Evolutionary conservation across 2,329 filamentous ascomycete genomes (phyloP).

Genomic region (Aplosporella prunicola): DNA sequence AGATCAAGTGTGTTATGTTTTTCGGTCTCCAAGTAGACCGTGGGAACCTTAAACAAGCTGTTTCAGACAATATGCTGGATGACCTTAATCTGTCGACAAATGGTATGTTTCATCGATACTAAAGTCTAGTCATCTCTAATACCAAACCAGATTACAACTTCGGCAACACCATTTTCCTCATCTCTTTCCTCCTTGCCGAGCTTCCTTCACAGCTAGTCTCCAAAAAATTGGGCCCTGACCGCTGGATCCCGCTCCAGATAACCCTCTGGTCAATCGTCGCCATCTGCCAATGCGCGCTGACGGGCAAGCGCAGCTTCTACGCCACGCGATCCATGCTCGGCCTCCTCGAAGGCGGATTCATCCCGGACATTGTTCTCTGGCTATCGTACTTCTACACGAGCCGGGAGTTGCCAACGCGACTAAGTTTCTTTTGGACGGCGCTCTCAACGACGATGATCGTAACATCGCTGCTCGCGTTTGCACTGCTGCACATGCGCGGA

Average conservation of each 20-base stretch:
- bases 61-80: conserved; percentile 29
- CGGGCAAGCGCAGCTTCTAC: conserved; percentile 26
- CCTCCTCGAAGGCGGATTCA: conserved; percentile 27
- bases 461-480: conserved; percentile 30
- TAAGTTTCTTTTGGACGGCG: conserved; percentile 36
- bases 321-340: conserved; percentile 32
- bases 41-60: conserved; percentile 37
- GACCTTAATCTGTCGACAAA: conserved; percentile 25
- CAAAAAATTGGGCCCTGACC: conserved; percentile 43
- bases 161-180: conserved; percentile 18
- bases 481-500: conserved; percentile 34
- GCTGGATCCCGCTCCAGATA: conserved; percentile 30
- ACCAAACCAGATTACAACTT: conserved; percentile 12
- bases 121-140: not conserved
- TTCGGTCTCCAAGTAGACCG: conserved; percentile 39
- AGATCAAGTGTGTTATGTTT: conserved; percentile 43
- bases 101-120: not conserved
- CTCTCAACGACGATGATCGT: conserved; percentile 28
- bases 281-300: conserved; percentile 28
- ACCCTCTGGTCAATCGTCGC: conserved; percentile 27
- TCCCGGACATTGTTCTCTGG: conserved; percentile 30
- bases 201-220: conserved; percentile 42
- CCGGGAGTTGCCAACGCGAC: conserved; percentile 32
- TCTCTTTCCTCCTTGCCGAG: conserved; percentile 40
- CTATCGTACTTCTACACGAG: conserved; percentile 34